A percentile compares a stretch with the other conserved stretches of the same genome.
phyloP scores from a whole-genome alignment of 2,329 filamentous ascomycete species.

The Didymella arachidicola region DNA sequence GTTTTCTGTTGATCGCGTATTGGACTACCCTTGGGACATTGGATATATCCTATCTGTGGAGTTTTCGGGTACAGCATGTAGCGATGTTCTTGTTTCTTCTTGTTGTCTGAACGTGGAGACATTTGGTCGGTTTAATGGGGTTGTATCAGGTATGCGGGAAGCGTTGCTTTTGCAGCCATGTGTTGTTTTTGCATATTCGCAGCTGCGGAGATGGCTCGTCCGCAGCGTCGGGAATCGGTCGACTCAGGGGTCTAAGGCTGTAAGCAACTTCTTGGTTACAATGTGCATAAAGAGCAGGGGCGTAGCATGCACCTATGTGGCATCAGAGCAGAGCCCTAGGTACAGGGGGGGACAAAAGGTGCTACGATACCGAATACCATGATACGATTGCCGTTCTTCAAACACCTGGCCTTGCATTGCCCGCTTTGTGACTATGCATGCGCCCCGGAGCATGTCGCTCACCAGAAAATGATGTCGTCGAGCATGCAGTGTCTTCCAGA shows the following conservation, averaged over 20 bases:
- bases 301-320: slow-evolving; percentile 12
- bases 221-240: slow-evolving; percentile 6
- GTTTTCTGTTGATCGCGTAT: slow-evolving; percentile 32
- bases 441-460: slow-evolving; percentile 23
- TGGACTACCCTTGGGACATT: slow-evolving; percentile 29
- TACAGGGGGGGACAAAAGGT: slow-evolving; percentile 19
- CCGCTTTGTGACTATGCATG: slow-evolving; percentile 17
- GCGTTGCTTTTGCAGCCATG: slow-evolving; percentile 18
- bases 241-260: neutral
- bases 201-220: slow-evolving; percentile 7
- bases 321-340: slow-evolving; percentile 20
- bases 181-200: slow-evolving; percentile 21
- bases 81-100: slow-evolving; percentile 19
- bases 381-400: slow-evolving; percentile 22
- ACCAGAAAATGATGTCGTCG: slow-evolving; percentile 19
- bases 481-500: slow-evolving; percentile 38
- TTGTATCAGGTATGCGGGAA: slow-evolving; percentile 34
- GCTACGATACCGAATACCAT: slow-evolving; percentile 27
- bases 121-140: slow-evolving; percentile 36
- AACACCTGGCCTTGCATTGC: slow-evolving; percentile 13
- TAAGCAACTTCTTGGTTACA: slow-evolving; percentile 21
- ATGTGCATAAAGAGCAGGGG: slow-evolving; percentile 19
- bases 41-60: slow-evolving; percentile 33
- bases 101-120: slow-evolving; percentile 40
- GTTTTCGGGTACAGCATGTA: slow-evolving; percentile 24